Base-by-base conservation (phyloP, 495 filamentous ascomycete genomes). In the Haplographium delicatum region DNA sequence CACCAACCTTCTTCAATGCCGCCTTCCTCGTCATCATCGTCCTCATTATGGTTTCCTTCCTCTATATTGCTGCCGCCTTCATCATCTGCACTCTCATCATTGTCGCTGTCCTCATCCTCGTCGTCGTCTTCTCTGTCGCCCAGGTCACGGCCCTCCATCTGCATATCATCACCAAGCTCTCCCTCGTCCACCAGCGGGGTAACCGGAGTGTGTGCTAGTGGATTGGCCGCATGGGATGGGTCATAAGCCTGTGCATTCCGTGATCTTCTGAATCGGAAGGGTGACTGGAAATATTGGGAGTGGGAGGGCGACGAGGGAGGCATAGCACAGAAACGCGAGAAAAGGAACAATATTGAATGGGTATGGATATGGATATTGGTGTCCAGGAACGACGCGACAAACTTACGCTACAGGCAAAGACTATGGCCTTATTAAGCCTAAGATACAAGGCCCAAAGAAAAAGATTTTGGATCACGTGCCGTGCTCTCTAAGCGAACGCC, bases 1-100 rank as follows among this genome's bases (percentile, higher is more conserved):
- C n/a, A n/a, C 63, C 47, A 23, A 62, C 64, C 65, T 52, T 62
- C 64, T 28, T 59, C 59, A 28, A 61, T 61, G 13, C 58, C 64
- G 35, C 63, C 65, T 57, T 64, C 63, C 22, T 67, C 65, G 16
- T 68, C 64, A 3, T 62, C 61, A 5, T 50, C 56, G 11, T 52
- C 57, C 1, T 58, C 62, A 3, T 24, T 53, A 5, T 53, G 54
- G 13, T 47, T 46, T 31, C 53, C 56, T 6, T 51, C 60, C 18
- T 53, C 59, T 0, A 41, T 44, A 8, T 51, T 44, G 1, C 56
- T 57, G 7, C 59, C 61, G 2, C 40, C 43, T 8, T 61, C 58
- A 10, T 48, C 45, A 19, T 64, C 63, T 8, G 50, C 56, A 13
- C 51, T 60, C 24, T 65, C 59, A 10, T 63, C 65, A 31, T 63